These are phyloP conservation scores for Exophiala sideris DNA, from an alignment of 2,329 filamentous ascomycete species.

Conservation along the genomic window DNA sequence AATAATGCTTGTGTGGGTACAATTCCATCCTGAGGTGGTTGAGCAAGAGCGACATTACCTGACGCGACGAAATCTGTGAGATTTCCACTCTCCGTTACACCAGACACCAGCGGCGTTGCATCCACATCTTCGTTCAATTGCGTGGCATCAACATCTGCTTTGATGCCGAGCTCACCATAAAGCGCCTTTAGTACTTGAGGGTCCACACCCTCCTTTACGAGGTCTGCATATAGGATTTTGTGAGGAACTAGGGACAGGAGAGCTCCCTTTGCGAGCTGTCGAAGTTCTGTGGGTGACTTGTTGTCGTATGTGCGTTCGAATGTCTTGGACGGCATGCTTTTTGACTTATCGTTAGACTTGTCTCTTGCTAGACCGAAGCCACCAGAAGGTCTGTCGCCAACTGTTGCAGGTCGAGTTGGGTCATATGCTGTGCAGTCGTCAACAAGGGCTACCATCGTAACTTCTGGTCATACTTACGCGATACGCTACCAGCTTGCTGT, in stretches of 20 bases:
- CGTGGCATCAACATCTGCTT: conserved; percentile 22
- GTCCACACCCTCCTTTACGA: conserved; percentile 71
- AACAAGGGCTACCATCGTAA: not conserved
- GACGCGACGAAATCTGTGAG: not conserved
- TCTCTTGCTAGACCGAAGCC: conserved; percentile 1
- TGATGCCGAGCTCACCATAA: conserved; percentile 66
- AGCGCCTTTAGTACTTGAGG: conserved; percentile 59
- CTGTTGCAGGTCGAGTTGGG: conserved; percentile 18
- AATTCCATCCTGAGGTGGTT: not conserved
- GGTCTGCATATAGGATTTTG: conserved; percentile 70
- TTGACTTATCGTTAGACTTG: not conserved
- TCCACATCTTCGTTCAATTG: not conserved
- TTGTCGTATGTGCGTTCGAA: conserved; percentile 19
- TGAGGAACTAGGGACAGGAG: conserved; percentile 60
- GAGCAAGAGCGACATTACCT: not conserved
- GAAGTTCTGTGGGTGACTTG: conserved; percentile 38
- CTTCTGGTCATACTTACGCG: conserved; percentile 12
- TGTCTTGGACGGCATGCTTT: not conserved
- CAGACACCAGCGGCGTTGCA: not conserved
- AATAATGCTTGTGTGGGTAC: conserved; percentile 1
- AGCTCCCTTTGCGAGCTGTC: conserved; percentile 58
- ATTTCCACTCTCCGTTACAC: not conserved
- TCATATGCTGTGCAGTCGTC: conserved; percentile 18
- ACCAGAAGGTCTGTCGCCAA: conserved; percentile 4
- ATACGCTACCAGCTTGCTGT: conserved; percentile 13